A percentile compares a stretch with the other conserved stretches of the same genome.
These are phyloP conservation scores for Phoenix dactylifera DNA, from an alignment of 176 grass and related monocot genomes.

Conservation along the genomic window DNA sequence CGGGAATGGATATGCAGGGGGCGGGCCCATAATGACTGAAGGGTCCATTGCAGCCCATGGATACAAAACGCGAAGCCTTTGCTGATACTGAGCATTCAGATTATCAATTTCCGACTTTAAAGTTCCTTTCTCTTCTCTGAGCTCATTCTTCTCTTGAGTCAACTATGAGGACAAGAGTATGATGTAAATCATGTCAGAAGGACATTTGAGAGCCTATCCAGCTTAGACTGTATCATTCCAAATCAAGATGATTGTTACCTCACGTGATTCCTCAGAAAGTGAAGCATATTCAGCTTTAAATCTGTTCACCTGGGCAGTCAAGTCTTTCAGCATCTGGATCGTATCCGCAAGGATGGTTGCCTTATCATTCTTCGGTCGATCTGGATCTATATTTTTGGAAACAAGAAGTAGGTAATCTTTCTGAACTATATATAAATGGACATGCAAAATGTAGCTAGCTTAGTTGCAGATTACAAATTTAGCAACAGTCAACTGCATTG, in stretches of 20 bases:
- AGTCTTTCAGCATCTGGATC: conserved; percentile 75
- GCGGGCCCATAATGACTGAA: conserved; percentile 56
- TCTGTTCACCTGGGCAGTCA: conserved; percentile 62
- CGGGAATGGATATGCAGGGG: conserved; percentile 50
- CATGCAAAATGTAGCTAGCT: too few species aligned
- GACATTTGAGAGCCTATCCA: too few species aligned
- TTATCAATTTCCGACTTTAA: conserved; percentile 74
- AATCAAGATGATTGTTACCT: conserved; percentile 39
- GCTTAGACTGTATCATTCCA: conserved; percentile 1
- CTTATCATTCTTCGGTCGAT: conserved; percentile 78
- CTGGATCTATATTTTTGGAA: conserved; percentile 38
- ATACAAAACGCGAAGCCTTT: conserved; percentile 46
- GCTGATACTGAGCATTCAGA: conserved; percentile 63
- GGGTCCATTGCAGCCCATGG: conserved; percentile 71
- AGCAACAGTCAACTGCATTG: too few species aligned
- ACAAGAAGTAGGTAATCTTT: neutral
- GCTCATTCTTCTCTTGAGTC: conserved; percentile 75
- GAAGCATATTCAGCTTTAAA: conserved; percentile 73
- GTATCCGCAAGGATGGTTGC: conserved; percentile 69
- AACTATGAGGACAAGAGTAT: conserved; percentile 42
- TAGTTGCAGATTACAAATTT: too few species aligned
- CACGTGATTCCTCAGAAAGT: conserved; percentile 64
- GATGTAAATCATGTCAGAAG: too few species aligned
- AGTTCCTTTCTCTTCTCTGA: conserved; percentile 74
- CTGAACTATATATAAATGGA: too few species aligned